phyloP scores from a whole-genome alignment of 2,329 filamentous ascomycete genomes.

The Blumeriella jaapii region DNA sequence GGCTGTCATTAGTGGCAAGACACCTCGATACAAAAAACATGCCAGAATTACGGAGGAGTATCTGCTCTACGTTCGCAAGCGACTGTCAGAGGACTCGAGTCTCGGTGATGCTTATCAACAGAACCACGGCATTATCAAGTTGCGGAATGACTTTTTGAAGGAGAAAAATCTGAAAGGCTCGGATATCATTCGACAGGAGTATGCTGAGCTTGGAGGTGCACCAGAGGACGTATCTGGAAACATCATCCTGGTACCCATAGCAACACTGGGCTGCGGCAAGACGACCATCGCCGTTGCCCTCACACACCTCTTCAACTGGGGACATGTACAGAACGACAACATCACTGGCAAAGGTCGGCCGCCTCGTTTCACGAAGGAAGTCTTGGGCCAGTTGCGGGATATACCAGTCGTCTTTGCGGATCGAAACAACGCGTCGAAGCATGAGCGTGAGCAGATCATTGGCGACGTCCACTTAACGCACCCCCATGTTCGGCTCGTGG shows the following conservation, averaged over 20 bases:
- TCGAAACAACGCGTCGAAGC: slow-evolving; percentile 82
- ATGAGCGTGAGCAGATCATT: slow-evolving; percentile 81
- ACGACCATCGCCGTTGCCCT: slow-evolving; percentile 82
- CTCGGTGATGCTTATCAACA: slow-evolving; percentile 63
- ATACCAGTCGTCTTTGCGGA: slow-evolving; percentile 76
- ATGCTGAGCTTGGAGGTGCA: slow-evolving; percentile 37
- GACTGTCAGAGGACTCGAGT: slow-evolving; percentile 55
- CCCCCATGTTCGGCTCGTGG: slow-evolving; percentile 60
- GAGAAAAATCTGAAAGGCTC: slow-evolving; percentile 77
- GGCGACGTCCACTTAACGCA: slow-evolving; percentile 58
- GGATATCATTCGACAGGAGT: slow-evolving; percentile 72
- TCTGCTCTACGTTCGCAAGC: slow-evolving; percentile 64
- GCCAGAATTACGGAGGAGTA: slow-evolving; percentile 85
- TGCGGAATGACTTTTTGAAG: slow-evolving; percentile 78
- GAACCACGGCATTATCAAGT: slow-evolving; percentile 90
- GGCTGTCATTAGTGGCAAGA: slow-evolving; percentile 63
- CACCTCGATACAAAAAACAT: slow-evolving; percentile 77
- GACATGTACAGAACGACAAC: slow-evolving; percentile 94
- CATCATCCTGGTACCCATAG: slow-evolving; percentile 78
- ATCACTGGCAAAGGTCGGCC: slow-evolving; percentile 71
- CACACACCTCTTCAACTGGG: slow-evolving; percentile 76
- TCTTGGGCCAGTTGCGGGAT: slow-evolving; percentile 52
- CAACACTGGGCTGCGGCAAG: slow-evolving; percentile 93
- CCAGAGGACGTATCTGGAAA: slow-evolving; percentile 49
- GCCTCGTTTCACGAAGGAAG: slow-evolving; percentile 61